These are phyloP conservation scores for Boletellus sp. DNA, from an alignment of 1,284 basidiomycete genomes.

Conservation along the genomic window DNA sequence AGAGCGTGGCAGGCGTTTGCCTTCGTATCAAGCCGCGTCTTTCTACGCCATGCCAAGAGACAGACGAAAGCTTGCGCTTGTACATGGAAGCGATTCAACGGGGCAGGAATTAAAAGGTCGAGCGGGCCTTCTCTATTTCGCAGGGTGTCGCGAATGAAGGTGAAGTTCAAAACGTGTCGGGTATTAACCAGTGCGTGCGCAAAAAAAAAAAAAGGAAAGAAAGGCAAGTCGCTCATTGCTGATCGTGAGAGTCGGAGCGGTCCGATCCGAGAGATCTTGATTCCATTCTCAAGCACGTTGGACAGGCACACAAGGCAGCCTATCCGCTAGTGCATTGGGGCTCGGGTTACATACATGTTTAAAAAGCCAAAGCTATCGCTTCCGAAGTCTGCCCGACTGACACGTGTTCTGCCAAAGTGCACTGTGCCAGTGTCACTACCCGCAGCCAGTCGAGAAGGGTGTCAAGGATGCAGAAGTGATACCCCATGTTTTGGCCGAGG, in stretches of 20 bases:
- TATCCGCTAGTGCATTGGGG: conserved; percentile 8
- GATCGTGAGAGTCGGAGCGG: conserved; percentile 16
- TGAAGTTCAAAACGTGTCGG: neutral
- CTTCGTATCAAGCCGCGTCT: conserved; percentile 1
- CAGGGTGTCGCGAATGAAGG: conserved; percentile 8
- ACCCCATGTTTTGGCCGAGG: neutral
- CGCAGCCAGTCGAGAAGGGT: neutral
- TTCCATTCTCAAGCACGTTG: conserved; percentile 27
- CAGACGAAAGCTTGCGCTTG: conserved; percentile 11
- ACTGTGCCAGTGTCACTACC: neutral
- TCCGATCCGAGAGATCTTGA: conserved; percentile 20
- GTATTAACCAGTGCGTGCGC: neutral
- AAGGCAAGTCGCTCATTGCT: neutral
- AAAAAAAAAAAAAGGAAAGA: neutral
- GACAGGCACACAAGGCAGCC: conserved; percentile 17
- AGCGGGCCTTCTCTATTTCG: neutral
- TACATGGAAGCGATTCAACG: conserved; percentile 14
- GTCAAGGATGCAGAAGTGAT: neutral
- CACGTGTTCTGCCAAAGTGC: conserved; percentile 14
- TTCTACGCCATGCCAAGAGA: conserved; percentile 9
- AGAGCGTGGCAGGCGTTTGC: conserved; percentile 38
- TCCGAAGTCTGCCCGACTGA: conserved; percentile 17
- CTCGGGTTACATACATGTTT: conserved; percentile 20
- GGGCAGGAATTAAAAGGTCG: neutral
- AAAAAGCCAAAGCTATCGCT: conserved; percentile 23